Evolutionary conservation across 1,139 yeast genomes (phyloP), one percentile per base, ranked within the genome.

Genomic region (Blastobotrys persicus): DNA sequence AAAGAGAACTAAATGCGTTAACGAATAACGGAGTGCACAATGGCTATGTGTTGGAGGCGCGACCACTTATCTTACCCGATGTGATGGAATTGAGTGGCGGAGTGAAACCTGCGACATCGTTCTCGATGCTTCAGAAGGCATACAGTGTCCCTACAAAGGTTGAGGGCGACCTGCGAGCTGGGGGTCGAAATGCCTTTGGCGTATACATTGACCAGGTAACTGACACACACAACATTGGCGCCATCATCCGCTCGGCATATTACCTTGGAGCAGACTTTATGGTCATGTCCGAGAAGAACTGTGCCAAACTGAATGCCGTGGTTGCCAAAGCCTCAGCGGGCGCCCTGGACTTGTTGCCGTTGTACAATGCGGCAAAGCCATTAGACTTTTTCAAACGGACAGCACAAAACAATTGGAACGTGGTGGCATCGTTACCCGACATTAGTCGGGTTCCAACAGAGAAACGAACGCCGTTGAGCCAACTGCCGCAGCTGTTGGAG

Each of bases 191-290:
- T 58, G 95, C 96, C 0, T 61, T 89, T 14, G 96, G 92, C 0
- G 59, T 89, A 2, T 88, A 78, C 59, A 68, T 89, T 40, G 97
- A 89, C 66, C 91, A 87, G 53, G 76, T 91, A 46, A 82, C 89
- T 3, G 97, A 91, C 63, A 95, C 97, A 0, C 95, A 88, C 64
- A 91, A 91, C 63, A 74, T 88, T 59, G 98, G 98, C 1, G 95
- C 95, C 31, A 81, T 91, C 44, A 68, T 88, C 31, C 73, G 98
- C 61, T 79, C 91, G 1, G 94, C 95, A 0, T 86, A 81, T 66
- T 89, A 77, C 66, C 73, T 89, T 38, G 97, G 97, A 2, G 95
- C 78, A 1, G 96, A 89, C 66, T 86, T 88, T 59, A 71, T 89
- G 12, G 79, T 86, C 1, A 70, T 85, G 45, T 85, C 95, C 2